Percentiles rank a stretch among this genome's conserved stretches.
phyloP scores from a whole-genome alignment of 176 grass and related monocot species.

The Avena sativa region DNA sequence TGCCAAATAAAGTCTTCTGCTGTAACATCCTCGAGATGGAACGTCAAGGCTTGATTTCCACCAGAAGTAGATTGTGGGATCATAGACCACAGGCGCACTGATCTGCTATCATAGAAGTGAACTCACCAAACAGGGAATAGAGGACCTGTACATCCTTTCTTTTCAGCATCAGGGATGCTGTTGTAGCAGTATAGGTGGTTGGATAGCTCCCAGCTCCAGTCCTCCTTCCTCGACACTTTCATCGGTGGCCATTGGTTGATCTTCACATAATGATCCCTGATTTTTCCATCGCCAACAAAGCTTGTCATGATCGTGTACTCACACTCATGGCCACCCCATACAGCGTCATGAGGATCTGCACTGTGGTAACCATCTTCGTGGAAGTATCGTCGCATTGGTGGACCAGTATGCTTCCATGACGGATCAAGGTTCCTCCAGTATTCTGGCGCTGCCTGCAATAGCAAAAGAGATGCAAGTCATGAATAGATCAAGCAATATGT shows the following conservation, averaged over 20 bases:
- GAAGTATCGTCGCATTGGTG: constrained; percentile 85
- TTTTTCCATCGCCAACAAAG: constrained; percentile 58
- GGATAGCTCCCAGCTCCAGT: constrained; percentile 91
- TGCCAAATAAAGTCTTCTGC: constrained; percentile 16
- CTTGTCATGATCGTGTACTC: constrained; percentile 80
- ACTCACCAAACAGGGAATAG: constrained; percentile 90
- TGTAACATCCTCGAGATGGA: not conserved
- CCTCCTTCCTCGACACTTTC: constrained; percentile 70
- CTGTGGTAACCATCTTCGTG: constrained; percentile 80
- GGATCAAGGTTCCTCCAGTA: constrained; percentile 93
- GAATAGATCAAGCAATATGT: not conserved
- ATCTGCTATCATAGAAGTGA: constrained; percentile 9
- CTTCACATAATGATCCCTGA: constrained; percentile 84
- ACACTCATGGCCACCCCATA: constrained; percentile 95
- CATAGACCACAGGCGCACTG: not conserved
- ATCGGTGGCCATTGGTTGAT: constrained; percentile 83
- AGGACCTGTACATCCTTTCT: constrained; percentile 72
- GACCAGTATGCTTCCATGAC: constrained; percentile 77
- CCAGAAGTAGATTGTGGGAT: not conserved
- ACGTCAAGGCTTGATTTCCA: constrained; percentile 23
- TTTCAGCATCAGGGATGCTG: constrained; percentile 73
- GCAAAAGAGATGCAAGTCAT: constrained; percentile 4
- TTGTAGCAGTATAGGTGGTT: constrained; percentile 74
- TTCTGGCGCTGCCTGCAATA: constrained; percentile 81
- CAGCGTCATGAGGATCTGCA: constrained; percentile 62